These are phyloP conservation scores for Pezicula neosporulosa DNA, from an alignment of 2,329 filamentous ascomycete genomes.

Conservation along the genomic window DNA sequence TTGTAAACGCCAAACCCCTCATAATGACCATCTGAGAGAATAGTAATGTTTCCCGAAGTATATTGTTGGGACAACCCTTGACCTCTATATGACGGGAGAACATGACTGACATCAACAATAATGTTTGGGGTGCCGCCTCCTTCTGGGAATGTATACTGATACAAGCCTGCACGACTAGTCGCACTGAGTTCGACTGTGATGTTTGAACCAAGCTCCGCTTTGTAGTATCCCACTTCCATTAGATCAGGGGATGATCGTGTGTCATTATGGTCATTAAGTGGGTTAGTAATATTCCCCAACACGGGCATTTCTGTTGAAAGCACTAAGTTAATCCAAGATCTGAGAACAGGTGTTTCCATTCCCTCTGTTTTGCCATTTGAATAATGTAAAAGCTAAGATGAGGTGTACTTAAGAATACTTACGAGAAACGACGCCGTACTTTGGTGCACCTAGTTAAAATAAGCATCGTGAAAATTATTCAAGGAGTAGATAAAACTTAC, in stretches of 20 bases:
- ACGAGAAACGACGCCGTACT: slow-evolving; percentile 59
- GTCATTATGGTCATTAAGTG: slow-evolving; percentile 50
- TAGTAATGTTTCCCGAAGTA: slow-evolving; percentile 51
- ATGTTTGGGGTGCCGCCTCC: slow-evolving; percentile 33
- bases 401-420: too few species aligned
- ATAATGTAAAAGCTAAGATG: too few species aligned
- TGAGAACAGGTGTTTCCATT: too few species aligned
- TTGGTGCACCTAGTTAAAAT: slow-evolving; percentile 49
- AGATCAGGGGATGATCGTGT: slow-evolving; percentile 46
- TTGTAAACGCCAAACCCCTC: slow-evolving; percentile 59
- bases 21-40: slow-evolving; percentile 48
- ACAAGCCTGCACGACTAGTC: slow-evolving; percentile 52
- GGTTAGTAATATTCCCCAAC: slow-evolving; percentile 45
- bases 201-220: slow-evolving; percentile 49
- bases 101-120: slow-evolving; percentile 62
- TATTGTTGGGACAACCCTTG: slow-evolving; percentile 59
- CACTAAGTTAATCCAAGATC: too few species aligned
- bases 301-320: slow-evolving; percentile 45
- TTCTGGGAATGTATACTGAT: slow-evolving; percentile 55
- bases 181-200: slow-evolving; percentile 55
- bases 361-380: too few species aligned
- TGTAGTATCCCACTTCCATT: slow-evolving; percentile 59
- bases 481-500: background rate
- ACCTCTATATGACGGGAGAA: slow-evolving; percentile 56
- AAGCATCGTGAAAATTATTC: too few species aligned